Percentiles rank a stretch among this genome's conserved stretches.
phyloP scores from a whole-genome alignment of 345 rosid genomes.

The Gossypium arboreum region DNA sequence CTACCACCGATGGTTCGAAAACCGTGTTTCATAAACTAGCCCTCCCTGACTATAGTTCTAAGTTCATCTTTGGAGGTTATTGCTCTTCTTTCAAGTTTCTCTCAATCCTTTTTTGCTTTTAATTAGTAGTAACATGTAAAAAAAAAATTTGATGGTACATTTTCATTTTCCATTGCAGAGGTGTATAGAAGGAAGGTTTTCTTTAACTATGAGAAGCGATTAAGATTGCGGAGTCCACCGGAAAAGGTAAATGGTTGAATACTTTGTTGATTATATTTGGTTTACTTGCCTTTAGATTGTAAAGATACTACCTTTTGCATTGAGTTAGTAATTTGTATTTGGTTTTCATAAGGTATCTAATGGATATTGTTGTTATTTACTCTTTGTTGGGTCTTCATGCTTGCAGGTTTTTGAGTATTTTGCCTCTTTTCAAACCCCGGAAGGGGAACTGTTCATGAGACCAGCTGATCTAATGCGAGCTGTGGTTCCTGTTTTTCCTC shows the following conservation, averaged over 20 bases:
- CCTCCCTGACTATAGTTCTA: conserved; percentile 54
- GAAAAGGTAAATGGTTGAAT: conserved; percentile 60
- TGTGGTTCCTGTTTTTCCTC: conserved; percentile 88
- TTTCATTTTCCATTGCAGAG: conserved; percentile 38
- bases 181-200: conserved; percentile 77
- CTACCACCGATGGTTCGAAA: conserved; percentile 23
- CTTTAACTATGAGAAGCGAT: conserved; percentile 93
- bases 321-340: not conserved
- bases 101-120: not conserved
- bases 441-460: conserved; percentile 75
- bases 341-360: not conserved
- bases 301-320: not conserved
- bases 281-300: not conserved
- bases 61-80: conserved; percentile 61
- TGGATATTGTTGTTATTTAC: not conserved
- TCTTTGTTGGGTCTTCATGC: not conserved
- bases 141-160: not conserved
- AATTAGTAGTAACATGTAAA: not conserved
- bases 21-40: conserved; percentile 51
- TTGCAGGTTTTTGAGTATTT: conserved; percentile 85
- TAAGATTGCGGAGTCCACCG: conserved; percentile 85
- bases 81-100: not conserved
- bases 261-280: not conserved
- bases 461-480: conserved; percentile 95
- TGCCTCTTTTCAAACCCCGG: conserved; percentile 49